Conservation (phyloP, 1,139 yeast species). For the Taphrina wiesneri region DNA sequence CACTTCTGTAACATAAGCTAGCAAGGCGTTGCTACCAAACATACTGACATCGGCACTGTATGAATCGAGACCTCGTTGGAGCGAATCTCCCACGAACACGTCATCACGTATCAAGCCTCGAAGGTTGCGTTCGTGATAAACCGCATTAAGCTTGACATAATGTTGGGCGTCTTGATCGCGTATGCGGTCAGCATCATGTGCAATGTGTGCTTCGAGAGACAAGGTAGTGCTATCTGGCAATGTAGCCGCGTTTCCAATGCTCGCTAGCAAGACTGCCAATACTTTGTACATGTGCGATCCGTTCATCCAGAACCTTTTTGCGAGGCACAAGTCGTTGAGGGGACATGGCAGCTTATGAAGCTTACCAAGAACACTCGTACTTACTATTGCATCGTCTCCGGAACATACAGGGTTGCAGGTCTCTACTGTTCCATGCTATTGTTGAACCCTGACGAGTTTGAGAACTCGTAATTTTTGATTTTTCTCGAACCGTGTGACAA, state of each 20-base stretch:
- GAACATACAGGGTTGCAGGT: neutral
- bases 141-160: neutral
- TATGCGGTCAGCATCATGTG: neutral
- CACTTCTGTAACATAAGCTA: conserved; percentile 9
- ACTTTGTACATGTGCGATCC: neutral
- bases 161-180: neutral
- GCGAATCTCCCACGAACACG: neutral
- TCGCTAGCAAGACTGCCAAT: neutral
- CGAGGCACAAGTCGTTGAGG: no score
- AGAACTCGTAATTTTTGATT: no score
- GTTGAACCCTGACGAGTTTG: neutral
- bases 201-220: neutral
- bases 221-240: neutral
- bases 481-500: no score
- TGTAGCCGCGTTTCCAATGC: neutral
- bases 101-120: neutral
- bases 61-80: neutral
- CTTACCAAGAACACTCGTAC: no score
- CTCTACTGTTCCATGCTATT: neutral
- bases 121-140: neutral
- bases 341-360: no score
- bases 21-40: neutral
- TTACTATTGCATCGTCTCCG: neutral
- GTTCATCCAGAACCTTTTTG: neutral
- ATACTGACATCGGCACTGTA: neutral